Conservation (phyloP, 2,329 filamentous ascomycete genomes). For the Rosellinia necatrix region DNA sequence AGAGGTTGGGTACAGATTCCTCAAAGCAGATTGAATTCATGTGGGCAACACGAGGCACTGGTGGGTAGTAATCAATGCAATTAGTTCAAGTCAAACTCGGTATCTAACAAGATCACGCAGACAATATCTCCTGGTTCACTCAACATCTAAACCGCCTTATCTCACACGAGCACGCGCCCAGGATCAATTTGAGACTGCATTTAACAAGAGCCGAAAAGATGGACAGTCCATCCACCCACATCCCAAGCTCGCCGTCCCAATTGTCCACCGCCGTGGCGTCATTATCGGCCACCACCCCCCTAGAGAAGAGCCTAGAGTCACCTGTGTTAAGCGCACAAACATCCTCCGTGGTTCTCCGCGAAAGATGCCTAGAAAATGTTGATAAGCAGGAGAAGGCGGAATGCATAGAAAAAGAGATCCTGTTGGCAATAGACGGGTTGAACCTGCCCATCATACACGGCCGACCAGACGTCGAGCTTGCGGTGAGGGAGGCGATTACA, state of each 20-base stretch:
- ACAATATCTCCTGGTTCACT: constrained; percentile 45
- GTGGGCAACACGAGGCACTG: constrained; percentile 53
- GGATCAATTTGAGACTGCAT: constrained; percentile 46
- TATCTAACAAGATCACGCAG: constrained; percentile 31
- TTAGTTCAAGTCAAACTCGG: neutral
- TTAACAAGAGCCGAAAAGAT: constrained; percentile 38
- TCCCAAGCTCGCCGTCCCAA: constrained; percentile 18
- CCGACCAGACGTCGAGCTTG: constrained; percentile 47
- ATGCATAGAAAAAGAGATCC: constrained; percentile 19
- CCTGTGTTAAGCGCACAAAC: constrained; percentile 18
- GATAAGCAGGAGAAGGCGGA: constrained; percentile 7
- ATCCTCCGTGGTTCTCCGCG: constrained; percentile 26
- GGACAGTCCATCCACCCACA: constrained; percentile 4
- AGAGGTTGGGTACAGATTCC: constrained; percentile 46
- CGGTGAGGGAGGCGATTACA: constrained; percentile 46
- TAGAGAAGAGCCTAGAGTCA: constrained; percentile 27
- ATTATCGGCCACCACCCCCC: constrained; percentile 5
- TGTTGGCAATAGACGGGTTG: constrained; percentile 24
- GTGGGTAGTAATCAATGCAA: constrained; percentile 39
- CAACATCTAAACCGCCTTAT: constrained; percentile 47
- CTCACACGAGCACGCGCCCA: constrained; percentile 45
- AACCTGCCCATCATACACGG: constrained; percentile 43
- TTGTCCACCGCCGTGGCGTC: constrained; percentile 19
- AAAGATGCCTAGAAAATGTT: constrained; percentile 29
- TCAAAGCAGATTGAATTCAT: constrained; percentile 51